Evolutionary conservation across 2,329 filamentous ascomycete genomes (phyloP).

Genomic region (Talaromyces albobiverticillius): DNA sequence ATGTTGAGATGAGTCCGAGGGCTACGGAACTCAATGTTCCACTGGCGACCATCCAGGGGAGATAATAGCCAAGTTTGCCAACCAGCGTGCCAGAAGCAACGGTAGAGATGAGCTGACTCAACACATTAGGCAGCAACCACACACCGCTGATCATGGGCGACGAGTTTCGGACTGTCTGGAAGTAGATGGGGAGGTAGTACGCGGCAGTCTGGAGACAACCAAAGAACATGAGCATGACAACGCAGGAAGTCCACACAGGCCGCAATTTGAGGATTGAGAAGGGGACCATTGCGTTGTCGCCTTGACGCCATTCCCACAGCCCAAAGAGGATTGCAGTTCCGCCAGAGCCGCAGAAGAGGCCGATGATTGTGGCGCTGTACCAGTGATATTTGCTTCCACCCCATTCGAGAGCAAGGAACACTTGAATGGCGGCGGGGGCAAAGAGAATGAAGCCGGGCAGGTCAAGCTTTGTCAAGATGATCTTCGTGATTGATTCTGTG

Average conservation of each 20-base stretch:
- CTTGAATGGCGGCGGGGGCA: constrained; percentile 15
- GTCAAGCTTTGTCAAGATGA: constrained; percentile 13
- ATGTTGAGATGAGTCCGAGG: constrained; percentile 30
- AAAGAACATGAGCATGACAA: constrained; percentile 20
- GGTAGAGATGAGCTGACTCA: constrained; percentile 8
- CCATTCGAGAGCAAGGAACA: constrained; percentile 19
- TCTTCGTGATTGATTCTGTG: constrained; percentile 2
- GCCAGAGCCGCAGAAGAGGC: constrained; percentile 18
- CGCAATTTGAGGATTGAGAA: constrained; percentile 33
- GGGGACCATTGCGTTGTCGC: constrained; percentile 32
- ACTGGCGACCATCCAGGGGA: constrained; percentile 25
- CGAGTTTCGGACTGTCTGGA: constrained; percentile 25
- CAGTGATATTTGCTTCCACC: constrained; percentile 17
- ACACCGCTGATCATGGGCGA: constrained; percentile 23
- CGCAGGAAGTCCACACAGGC: constrained; percentile 22
- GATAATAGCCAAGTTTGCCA: constrained; percentile 22
- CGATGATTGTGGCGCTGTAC: constrained; percentile 16
- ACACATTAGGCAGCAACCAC: constrained; percentile 10
- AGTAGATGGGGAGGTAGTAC: constrained; percentile 23
- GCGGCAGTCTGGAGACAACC: constrained; percentile 20
- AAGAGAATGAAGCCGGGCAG: constrained; percentile 12
- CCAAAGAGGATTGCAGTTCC: constrained; percentile 21
- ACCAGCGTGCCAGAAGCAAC: constrained; percentile 25
- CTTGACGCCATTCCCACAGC: constrained; percentile 20
- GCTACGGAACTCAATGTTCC: constrained; percentile 25